Evolutionary conservation across 2,329 filamentous ascomycete species (phyloP), one percentile per base, ranked within the genome.

Genomic region (Claviceps maximensis): DNA sequence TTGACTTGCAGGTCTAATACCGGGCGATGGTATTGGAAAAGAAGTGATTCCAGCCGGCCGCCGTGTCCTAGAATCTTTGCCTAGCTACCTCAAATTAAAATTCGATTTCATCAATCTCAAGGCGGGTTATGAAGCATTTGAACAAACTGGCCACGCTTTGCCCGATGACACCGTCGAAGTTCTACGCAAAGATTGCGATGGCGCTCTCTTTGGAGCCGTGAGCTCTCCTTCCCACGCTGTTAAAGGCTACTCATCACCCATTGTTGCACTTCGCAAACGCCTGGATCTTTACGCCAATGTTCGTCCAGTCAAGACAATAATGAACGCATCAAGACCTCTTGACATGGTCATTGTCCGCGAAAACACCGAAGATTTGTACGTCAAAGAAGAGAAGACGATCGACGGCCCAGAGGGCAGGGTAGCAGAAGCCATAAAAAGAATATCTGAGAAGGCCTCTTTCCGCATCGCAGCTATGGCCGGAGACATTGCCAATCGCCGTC

Each of bases 281-380:
- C 83, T 98, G 61, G 84, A 93, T 69, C 83, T 98, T 54, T 98
- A 95, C 72, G 93, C 93, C 74, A 98, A 98, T 68, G 90, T 98
- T 50, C 87, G 93, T 40, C 91, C 91, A 52, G 93, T 97, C 69
- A 96, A 96, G 76, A 86, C 86, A 47, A 81, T 88, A 58, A 65
- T 75, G 57, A 85, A 81, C 36, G 78, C 80, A 52, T 61, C 71
- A 47, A 78, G 76, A 63, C 85, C 86, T 58, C 89, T 96, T 65
- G 93, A 98, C 73, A 85, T 98, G 69, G 93, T 98, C 64, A 98
- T 97, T 63, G 93, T 97, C 53, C 87, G 93, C 59, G 93, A 98
- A 73, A 98, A 98, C 76, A 98, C 93, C 33, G 93, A 98, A 74
- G 93, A 98, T 69, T 79, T 98, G 42, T 95, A 95, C 71, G 91